phyloP scores from a whole-genome alignment of 2,329 filamentous ascomycete species.

The Tolypocladium tundrense region DNA sequence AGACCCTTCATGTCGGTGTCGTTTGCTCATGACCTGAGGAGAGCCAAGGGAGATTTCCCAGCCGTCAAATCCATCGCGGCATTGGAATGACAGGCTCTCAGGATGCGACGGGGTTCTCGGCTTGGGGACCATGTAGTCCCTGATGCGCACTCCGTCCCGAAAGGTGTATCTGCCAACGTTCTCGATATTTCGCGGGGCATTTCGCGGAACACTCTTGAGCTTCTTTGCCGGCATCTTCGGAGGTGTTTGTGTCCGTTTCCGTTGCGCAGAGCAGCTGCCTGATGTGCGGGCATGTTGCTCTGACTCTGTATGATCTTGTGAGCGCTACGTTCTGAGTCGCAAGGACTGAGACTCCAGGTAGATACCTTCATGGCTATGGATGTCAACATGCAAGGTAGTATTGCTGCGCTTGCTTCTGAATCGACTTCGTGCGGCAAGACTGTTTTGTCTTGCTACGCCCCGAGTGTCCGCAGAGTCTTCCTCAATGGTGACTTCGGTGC shows the following conservation, averaged over 20 bases:
- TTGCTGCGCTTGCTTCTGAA: background rate
- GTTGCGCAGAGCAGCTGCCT: background rate
- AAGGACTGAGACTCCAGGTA: background rate
- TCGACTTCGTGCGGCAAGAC: background rate
- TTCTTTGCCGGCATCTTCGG: constrained; percentile 1
- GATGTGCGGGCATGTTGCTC: background rate
- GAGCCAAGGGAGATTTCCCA: constrained; percentile 9
- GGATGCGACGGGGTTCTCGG: background rate
- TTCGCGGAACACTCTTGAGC: constrained; percentile 13
- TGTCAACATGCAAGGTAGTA: accelerated
- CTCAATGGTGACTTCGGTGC: background rate
- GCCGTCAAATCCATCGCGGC: constrained; percentile 19
- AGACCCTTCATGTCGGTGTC: background rate
- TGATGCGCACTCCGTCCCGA: constrained; percentile 17
- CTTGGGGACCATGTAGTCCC: constrained; percentile 14
- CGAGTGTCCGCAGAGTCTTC: background rate
- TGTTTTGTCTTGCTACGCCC: background rate
- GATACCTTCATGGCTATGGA: background rate
- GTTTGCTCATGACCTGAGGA: constrained; percentile 7
- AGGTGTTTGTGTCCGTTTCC: background rate
- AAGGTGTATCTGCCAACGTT: constrained; percentile 17
- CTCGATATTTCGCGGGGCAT: constrained; percentile 14
- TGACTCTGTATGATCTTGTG: background rate
- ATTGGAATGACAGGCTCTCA: constrained; percentile 13
- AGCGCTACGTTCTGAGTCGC: background rate